phyloP scores from a whole-genome alignment of 1,284 basidiomycete genomes.

The Cystobasidium sp. region DNA sequence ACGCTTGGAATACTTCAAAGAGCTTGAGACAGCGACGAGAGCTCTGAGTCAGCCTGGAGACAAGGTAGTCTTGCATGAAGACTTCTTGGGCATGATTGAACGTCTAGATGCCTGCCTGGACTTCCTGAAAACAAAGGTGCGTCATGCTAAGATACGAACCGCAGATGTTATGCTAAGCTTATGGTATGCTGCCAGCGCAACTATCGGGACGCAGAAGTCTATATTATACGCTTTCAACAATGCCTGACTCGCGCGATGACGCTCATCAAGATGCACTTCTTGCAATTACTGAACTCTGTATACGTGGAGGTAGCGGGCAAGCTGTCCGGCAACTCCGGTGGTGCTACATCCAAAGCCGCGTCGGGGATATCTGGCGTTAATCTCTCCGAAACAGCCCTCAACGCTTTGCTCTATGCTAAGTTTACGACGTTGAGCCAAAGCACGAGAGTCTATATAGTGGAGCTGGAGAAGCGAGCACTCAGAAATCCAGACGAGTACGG shows the following conservation, averaged over 20 bases:
- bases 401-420: conserved; percentile 84
- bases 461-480: conserved; percentile 76
- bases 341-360: not conserved
- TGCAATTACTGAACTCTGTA: conserved; percentile 75
- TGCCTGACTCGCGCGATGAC: conserved; percentile 96
- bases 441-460: conserved; percentile 74
- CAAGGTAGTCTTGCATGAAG: conserved; percentile 80
- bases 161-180: not conserved
- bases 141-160: conserved; percentile 54
- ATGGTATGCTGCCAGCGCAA: conserved; percentile 66
- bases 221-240: conserved; percentile 89
- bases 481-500: conserved; percentile 75
- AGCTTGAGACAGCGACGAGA: conserved; percentile 82
- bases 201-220: conserved; percentile 86
- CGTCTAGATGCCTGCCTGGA: conserved; percentile 88
- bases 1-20: conserved; percentile 85
- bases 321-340: conserved; percentile 69
- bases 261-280: conserved; percentile 90
- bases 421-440: conserved; percentile 69
- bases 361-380: conserved; percentile 62
- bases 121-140: conserved; percentile 79
- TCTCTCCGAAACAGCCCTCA: conserved; percentile 77
- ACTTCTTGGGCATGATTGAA: conserved; percentile 92
- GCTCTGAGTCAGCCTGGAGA: conserved; percentile 91
- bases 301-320: conserved; percentile 74